These are phyloP conservation scores for Dentipellis fragilis DNA, from an alignment of 768 basidiomycete genomes.

Conservation along the genomic window DNA sequence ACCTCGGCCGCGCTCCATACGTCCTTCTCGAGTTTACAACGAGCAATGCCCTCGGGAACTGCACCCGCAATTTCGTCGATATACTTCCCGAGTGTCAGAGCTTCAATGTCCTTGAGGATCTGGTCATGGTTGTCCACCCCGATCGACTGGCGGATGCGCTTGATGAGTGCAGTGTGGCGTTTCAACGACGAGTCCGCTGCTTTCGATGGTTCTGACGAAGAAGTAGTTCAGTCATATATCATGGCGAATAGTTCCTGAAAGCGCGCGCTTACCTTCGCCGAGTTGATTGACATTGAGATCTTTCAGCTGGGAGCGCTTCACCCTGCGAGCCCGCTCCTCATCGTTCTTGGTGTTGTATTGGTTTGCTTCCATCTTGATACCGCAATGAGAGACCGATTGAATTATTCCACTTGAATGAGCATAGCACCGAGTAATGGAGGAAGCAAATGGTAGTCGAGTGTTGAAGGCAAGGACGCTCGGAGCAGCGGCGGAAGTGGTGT, in stretches of 20 bases:
- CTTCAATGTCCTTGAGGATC: slow-evolving; percentile 86
- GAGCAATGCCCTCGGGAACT: slow-evolving; percentile 70
- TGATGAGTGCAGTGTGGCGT: slow-evolving; percentile 92
- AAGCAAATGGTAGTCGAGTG: too few species aligned
- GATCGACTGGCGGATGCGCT: slow-evolving; percentile 82
- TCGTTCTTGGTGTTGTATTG: slow-evolving; percentile 26
- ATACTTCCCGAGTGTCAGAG: slow-evolving; percentile 89
- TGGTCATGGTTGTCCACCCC: slow-evolving; percentile 75
- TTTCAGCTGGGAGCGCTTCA: slow-evolving; percentile 50
- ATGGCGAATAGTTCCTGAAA: not conserved
- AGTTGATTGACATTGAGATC: slow-evolving; percentile 40
- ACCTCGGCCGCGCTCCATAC: slow-evolving; percentile 91
- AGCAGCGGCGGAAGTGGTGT: too few species aligned
- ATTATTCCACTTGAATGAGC: too few species aligned
- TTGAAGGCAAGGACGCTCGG: too few species aligned
- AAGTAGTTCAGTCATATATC: not conserved
- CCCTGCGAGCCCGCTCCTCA: slow-evolving; percentile 42
- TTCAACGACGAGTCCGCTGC: slow-evolving; percentile 86
- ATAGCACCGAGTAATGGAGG: too few species aligned
- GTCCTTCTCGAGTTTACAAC: slow-evolving; percentile 91
- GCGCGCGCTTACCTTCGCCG: slow-evolving; percentile 33
- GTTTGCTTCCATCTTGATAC: not conserved
- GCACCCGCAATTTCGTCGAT: slow-evolving; percentile 90
- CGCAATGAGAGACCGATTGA: too few species aligned
- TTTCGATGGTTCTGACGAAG: slow-evolving; percentile 52